Conservation (phyloP, 768 basidiomycete species). For the Lactarius tabidus region DNA sequence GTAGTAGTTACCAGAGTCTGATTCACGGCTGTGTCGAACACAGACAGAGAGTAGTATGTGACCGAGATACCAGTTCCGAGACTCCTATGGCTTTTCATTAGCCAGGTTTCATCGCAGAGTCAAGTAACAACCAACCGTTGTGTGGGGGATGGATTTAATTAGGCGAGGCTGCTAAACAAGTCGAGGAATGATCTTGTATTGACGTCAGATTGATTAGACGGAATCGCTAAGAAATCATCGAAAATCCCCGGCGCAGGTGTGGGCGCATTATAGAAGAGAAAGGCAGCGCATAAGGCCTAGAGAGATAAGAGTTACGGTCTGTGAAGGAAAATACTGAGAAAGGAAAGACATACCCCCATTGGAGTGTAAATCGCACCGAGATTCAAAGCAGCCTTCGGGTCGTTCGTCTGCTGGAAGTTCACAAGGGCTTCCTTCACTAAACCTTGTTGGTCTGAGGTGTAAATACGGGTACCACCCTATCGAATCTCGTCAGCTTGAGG, state of each 20-base stretch:
- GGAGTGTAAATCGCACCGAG: neutral
- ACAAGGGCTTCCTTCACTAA: neutral
- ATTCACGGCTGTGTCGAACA: neutral
- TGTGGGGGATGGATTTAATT: neutral
- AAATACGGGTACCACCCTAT: conserved; percentile 1
- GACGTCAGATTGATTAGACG: neutral
- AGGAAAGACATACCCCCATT: neutral
- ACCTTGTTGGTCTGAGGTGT: neutral
- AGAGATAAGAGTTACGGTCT: too few relatives aligned
- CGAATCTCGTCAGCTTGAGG: neutral
- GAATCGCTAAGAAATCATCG: conserved; percentile 24
- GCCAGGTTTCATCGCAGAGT: too few relatives aligned
- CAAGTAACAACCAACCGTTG: neutral
- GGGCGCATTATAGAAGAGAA: too few relatives aligned
- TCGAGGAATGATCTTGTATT: conserved; percentile 3
- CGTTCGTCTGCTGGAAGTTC: conserved; percentile 6
- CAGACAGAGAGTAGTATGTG: neutral
- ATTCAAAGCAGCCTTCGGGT: neutral
- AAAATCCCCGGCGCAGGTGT: conserved; percentile 20
- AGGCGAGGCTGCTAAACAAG: neutral
- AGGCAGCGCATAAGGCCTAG: too few relatives aligned
- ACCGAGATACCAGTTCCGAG: neutral
- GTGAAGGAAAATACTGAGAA: neutral
- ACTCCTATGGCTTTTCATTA: neutral
- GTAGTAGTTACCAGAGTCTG: neutral